These are phyloP conservation scores for Ambrosia trifida DNA, from an alignment of 129 eudicot species.

Conservation along the genomic window DNA sequence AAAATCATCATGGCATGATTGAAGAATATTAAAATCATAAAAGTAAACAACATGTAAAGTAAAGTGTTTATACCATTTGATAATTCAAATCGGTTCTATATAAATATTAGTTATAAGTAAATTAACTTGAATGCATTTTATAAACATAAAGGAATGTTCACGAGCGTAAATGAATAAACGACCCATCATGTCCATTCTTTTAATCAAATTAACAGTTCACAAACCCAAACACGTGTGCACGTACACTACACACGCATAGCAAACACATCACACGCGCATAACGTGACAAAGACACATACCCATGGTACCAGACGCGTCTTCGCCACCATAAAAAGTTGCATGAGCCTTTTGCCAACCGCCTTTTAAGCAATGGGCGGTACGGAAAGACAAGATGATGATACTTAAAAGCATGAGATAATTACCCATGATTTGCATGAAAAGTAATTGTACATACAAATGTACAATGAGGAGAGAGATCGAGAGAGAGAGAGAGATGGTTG, in stretches of 20 bases:
- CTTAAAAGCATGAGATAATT: constrained; percentile 29
- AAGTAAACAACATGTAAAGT: too few species aligned
- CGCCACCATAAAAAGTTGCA: constrained; percentile 44
- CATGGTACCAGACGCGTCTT: constrained; percentile 50
- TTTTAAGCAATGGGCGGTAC: constrained; percentile 21
- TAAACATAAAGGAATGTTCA: too few species aligned
- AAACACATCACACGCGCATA: not conserved
- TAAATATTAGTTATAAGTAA: too few species aligned
- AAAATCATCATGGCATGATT: too few species aligned
- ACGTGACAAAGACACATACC: constrained; percentile 19
- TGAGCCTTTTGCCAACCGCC: constrained; percentile 55
- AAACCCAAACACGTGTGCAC: not conserved
- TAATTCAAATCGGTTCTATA: too few species aligned
- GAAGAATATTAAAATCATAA: too few species aligned
- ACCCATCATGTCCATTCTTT: too few species aligned
- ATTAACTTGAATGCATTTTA: too few species aligned
- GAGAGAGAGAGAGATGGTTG: constrained; percentile 26
- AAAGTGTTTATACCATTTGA: too few species aligned
- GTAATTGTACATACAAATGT: not conserved
- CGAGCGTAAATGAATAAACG: too few species aligned
- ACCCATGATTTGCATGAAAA: constrained; percentile 30
- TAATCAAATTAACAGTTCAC: not conserved
- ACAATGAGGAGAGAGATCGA: not conserved
- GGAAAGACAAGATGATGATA: constrained; percentile 22
- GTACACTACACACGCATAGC: not conserved